A percentile compares a stretch with the other conserved stretches of the same genome.
phyloP scores from a whole-genome alignment of 2,329 filamentous ascomycete species.

The Talaromyces sp. region DNA sequence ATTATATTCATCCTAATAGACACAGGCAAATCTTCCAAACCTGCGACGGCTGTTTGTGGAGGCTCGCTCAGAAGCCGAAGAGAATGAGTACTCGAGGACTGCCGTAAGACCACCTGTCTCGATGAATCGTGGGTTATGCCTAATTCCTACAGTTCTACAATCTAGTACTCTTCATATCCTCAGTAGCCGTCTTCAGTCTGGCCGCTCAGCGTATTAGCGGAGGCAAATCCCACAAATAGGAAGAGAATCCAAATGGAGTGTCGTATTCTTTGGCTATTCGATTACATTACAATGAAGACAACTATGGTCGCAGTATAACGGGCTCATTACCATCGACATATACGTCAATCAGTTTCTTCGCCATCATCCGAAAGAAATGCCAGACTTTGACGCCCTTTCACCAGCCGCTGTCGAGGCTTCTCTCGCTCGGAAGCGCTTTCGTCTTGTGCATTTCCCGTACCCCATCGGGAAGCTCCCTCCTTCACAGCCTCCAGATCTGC shows the following conservation, averaged over 20 bases:
- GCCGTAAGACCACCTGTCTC: constrained; percentile 59
- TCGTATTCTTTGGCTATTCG: neutral
- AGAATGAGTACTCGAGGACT: constrained; percentile 87
- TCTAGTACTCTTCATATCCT: constrained; percentile 92
- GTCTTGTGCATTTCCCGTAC: constrained; percentile 48
- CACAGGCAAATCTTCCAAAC: constrained; percentile 67
- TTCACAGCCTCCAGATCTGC: constrained; percentile 81
- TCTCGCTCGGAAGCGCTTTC: constrained; percentile 35
- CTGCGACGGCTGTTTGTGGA: constrained; percentile 95
- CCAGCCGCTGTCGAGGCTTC: constrained; percentile 38
- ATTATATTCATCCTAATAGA: constrained; percentile 5
- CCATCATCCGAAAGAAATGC: constrained; percentile 66
- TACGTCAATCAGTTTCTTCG: constrained; percentile 53
- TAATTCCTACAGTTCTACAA: constrained; percentile 73
- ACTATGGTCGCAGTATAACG: neutral
- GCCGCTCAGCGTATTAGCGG: constrained; percentile 78
- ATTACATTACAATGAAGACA: neutral
- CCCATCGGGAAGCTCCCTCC: constrained; percentile 78
- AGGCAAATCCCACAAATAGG: constrained; percentile 34
- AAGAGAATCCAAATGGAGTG: neutral
- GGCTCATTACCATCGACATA: neutral
- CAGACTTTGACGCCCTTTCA: constrained; percentile 44
- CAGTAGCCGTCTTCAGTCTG: constrained; percentile 88
- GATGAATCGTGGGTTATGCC: neutral
- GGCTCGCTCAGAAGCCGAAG: constrained; percentile 85